Percentiles rank a stretch among this genome's conserved stretches.
Conservation (phyloP, 2,329 filamentous ascomycete genomes). For the Colletotrichum musicola region DNA sequence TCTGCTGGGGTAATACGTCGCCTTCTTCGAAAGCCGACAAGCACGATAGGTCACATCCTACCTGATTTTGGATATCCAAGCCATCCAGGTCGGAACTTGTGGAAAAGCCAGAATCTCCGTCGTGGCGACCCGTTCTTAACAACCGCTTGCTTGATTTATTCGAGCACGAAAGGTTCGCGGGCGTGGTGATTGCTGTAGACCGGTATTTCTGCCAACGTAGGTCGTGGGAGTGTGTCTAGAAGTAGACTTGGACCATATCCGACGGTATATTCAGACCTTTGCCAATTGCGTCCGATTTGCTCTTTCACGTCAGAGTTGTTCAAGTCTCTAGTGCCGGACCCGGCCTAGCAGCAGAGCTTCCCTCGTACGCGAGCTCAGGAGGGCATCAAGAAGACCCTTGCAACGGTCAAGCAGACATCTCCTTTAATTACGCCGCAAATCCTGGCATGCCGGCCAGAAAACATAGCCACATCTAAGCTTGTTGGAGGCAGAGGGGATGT, state of each 20-base stretch:
- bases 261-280: constrained; percentile 63
- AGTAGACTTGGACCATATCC: constrained; percentile 58
- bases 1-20: constrained; percentile 67
- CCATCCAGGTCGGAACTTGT: constrained; percentile 70
- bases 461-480: constrained; percentile 62
- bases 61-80: constrained; percentile 69
- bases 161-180: constrained; percentile 68
- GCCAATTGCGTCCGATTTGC: constrained; percentile 67
- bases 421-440: constrained; percentile 76
- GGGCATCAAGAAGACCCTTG: constrained; percentile 69
- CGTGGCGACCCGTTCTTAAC: constrained; percentile 70
- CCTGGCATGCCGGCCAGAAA: constrained; percentile 77
- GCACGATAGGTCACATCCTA: constrained; percentile 69
- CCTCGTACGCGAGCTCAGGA: constrained; percentile 65
- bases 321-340: constrained; percentile 67
- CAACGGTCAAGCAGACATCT: constrained; percentile 71
- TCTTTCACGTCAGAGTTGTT: constrained; percentile 66
- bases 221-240: constrained; percentile 61
- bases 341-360: constrained; percentile 67
- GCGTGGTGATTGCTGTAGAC: constrained; percentile 67
- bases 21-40: constrained; percentile 68
- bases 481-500: constrained; percentile 50
- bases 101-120: constrained; percentile 75
- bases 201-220: constrained; percentile 67
- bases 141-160: constrained; percentile 73